phyloP scores from a whole-genome alignment of 352 stramenopile species.

The Globisporangium spiculum region DNA sequence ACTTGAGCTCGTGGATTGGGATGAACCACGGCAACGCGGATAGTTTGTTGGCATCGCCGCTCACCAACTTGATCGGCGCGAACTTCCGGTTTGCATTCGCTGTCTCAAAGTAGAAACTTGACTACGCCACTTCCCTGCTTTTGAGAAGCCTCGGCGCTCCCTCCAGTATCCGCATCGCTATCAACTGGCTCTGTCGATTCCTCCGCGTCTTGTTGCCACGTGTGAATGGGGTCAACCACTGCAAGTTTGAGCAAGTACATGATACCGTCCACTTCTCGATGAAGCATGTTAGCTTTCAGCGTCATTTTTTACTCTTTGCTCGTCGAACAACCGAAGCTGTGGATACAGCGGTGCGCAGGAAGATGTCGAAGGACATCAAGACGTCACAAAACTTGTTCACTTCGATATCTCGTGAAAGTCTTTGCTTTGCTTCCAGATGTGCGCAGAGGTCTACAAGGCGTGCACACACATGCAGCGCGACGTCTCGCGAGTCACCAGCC shows the following conservation, averaged over 20 bases:
- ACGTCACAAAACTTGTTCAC: conserved; percentile 11
- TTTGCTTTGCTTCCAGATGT: not conserved
- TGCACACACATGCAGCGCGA: conserved; percentile 7
- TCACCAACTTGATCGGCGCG: conserved; percentile 5
- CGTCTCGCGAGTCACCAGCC: not conserved
- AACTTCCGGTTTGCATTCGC: conserved; percentile 10
- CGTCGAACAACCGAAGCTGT: not conserved
- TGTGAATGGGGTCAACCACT: not conserved
- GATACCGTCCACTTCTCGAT: conserved; percentile 10
- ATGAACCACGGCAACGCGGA: conserved; percentile 14
- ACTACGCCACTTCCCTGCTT: not conserved
- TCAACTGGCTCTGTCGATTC: not conserved
- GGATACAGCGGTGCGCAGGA: conserved; percentile 6
- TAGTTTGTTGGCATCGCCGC: conserved; percentile 2
- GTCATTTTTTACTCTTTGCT: conserved; percentile 4
- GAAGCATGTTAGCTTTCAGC: conserved; percentile 3
- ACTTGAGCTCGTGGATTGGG: conserved; percentile 14
- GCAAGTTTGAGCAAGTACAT: conserved; percentile 1
- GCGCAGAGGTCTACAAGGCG: conserved; percentile 4
- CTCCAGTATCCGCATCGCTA: not conserved
- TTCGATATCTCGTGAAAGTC: conserved; percentile 9
- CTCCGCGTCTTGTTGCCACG: not conserved
- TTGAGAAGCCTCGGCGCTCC: not conserved
- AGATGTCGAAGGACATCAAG: conserved; percentile 7
- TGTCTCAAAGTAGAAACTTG: conserved; percentile 8